Conservation (phyloP, 768 basidiomycete genomes). For the Cystoderma amianthinum region DNA sequence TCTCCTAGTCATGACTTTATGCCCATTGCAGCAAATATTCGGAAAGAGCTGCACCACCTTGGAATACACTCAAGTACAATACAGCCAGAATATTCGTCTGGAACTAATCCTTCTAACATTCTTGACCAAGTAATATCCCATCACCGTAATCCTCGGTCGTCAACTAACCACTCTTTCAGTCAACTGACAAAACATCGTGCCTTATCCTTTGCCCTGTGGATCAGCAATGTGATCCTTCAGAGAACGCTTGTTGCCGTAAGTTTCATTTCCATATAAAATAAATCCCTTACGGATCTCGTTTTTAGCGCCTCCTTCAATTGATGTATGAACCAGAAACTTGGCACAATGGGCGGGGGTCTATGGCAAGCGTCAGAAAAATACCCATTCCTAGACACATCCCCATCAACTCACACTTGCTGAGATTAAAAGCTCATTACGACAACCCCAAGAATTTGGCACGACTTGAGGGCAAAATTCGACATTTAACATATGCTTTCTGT, state of each 20-base stretch:
- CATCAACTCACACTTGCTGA: no score
- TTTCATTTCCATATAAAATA: conserved; percentile 9
- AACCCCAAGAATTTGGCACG: no score
- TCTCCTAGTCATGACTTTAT: conserved; percentile 84
- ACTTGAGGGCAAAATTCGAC: no score
- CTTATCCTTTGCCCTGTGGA: conserved; percentile 69
- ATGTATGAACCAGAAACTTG: conserved; percentile 7
- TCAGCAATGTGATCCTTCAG: conserved; percentile 55
- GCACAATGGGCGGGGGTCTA: background rate
- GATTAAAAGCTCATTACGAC: no score
- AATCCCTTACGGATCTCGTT: background rate
- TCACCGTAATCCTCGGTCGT: no score
- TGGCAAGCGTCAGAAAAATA: no score
- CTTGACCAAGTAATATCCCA: no score
- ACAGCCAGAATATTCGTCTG: conserved; percentile 86
- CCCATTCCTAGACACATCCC: no score
- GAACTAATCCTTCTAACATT: no score
- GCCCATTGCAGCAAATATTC: conserved; percentile 78
- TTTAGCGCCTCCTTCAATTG: conserved; percentile 7
- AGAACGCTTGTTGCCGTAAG: conserved; percentile 81
- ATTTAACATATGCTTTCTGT: no score
- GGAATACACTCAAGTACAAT: conserved; percentile 95
- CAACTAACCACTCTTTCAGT: conserved; percentile 22
- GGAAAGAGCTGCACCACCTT: conserved; percentile 78
- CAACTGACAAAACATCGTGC: conserved; percentile 50